Conservation (phyloP, 2,329 filamentous ascomycete species). For the Aspergillus floridensis region DNA sequence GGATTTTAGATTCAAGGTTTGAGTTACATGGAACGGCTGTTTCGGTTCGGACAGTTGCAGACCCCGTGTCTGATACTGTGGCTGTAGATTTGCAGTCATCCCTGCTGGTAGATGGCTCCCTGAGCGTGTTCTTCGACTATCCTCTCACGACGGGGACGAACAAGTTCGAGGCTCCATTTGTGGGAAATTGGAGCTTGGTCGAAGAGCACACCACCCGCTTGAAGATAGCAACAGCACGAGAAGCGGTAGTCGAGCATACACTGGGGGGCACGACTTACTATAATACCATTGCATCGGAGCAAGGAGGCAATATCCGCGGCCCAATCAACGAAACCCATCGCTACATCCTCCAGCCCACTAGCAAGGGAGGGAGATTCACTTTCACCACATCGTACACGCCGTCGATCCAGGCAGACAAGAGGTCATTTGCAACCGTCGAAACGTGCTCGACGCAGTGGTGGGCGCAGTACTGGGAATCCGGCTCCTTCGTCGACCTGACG, state of each 20-base stretch:
- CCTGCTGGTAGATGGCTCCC: conserved; percentile 36
- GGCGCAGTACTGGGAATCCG: conserved; percentile 50
- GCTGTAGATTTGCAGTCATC: conserved; percentile 36
- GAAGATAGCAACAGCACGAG: too few relatives aligned
- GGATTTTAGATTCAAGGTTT: conserved; percentile 5
- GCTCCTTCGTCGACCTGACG: conserved; percentile 54
- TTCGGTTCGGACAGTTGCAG: background rate
- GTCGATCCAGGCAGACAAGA: background rate
- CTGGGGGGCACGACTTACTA: conserved; percentile 4
- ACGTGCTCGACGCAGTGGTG: conserved; percentile 40
- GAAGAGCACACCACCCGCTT: conserved; percentile 23
- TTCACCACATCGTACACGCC: background rate
- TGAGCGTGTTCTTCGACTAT: conserved; percentile 55
- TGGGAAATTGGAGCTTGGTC: conserved; percentile 51
- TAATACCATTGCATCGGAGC: background rate
- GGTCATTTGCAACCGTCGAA: conserved; percentile 17
- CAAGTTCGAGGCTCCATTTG: conserved; percentile 56
- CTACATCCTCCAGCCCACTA: background rate
- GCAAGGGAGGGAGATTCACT: background rate
- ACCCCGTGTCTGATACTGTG: conserved; percentile 17
- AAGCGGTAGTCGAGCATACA: background rate
- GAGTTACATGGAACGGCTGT: background rate
- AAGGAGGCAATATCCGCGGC: background rate
- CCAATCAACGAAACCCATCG: background rate
- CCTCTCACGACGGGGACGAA: conserved; percentile 47